A percentile compares a stretch with the other conserved stretches of the same genome.
Conservation (phyloP, 73 alveolate species). For the Blepharisma stoltei region DNA sequence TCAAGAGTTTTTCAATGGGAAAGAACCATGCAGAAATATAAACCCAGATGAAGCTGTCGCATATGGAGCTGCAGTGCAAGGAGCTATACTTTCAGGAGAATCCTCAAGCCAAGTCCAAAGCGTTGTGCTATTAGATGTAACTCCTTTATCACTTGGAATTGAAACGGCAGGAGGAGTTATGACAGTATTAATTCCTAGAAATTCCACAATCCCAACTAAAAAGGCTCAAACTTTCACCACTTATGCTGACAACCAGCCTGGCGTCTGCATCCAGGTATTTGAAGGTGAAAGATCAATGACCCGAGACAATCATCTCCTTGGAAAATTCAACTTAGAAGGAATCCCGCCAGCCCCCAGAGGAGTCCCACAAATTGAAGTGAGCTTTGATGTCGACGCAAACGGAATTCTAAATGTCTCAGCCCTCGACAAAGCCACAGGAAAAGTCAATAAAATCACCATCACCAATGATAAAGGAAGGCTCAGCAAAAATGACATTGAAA, state of each 20-base stretch:
- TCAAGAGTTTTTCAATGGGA: conserved; percentile 89
- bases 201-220: conserved; percentile 94
- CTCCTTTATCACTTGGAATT: conserved; percentile 96
- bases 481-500: conserved; percentile 67
- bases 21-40: conserved; percentile 77
- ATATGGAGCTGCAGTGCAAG: conserved; percentile 84
- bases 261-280: conserved; percentile 89
- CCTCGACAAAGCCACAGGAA: conserved; percentile 71
- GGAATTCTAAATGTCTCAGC: conserved; percentile 82
- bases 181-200: conserved; percentile 95
- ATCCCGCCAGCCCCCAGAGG: conserved; percentile 98
- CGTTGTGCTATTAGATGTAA: conserved; percentile 47
- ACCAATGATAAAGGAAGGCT: conserved; percentile 97
- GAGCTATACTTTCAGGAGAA: conserved; percentile 65
- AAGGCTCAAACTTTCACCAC: conserved; percentile 88
- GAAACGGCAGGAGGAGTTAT: conserved; percentile 99
- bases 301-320: conserved; percentile 93
- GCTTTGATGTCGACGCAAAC: conserved; percentile 87
- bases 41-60: conserved; percentile 99
- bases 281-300: conserved; percentile 97
- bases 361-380: conserved; percentile 87
- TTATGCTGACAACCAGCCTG: conserved; percentile 97
- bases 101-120: conserved; percentile 45
- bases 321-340: conserved; percentile 89
- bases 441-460: conserved; percentile 85